Evolutionary conservation across 441 rosid genomes (phyloP), one percentile per base, ranked within the genome.

Genomic region (Manihot esculenta): DNA sequence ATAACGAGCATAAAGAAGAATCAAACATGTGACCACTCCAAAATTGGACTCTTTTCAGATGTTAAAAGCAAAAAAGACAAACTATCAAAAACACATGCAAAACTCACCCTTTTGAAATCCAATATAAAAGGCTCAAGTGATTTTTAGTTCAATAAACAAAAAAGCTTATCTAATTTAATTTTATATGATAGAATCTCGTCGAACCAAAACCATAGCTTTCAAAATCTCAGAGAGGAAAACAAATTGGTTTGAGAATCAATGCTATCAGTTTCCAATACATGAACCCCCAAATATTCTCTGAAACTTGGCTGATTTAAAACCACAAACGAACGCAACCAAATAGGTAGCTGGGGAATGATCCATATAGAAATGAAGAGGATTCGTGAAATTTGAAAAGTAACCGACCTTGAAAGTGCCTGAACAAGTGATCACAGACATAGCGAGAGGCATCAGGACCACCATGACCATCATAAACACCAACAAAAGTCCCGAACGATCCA

Each of bases 381-480:
- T 62, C 42, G 51, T 10, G 14, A 55, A 54, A 17, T 58, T 26
- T 35, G 21, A n/a, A 33, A 65, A 6, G 44, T 17, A 62, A 64
- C 88, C 58, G 79, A 93, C 97, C 97, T 91, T 77, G 88, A 70
- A 93, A 93, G 84, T 88, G 83, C 47, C 72, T 79, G 66, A 87
- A 91, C 79, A 91, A 84, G 81, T 89, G 79, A 87, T 89, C 90
- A 47, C 94, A 85, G 76, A 86, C 94, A 55, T 86, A 89, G 41
- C 94, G 90, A 14, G 98, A 85, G 18, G 97, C 92, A 10, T 89
- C 89, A 21, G 96, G 94, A 35, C 96, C 97, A 23, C 97, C 97
- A 66, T 93, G 98, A 18, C 97, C 98, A 66, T 93, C 97, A 68
- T 91, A 93, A 55, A 93, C 86, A 18, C 96, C 97, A n/a, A 93